phyloP scores from a whole-genome alignment of 345 rosid genomes.

The Carallia brachiata region DNA sequence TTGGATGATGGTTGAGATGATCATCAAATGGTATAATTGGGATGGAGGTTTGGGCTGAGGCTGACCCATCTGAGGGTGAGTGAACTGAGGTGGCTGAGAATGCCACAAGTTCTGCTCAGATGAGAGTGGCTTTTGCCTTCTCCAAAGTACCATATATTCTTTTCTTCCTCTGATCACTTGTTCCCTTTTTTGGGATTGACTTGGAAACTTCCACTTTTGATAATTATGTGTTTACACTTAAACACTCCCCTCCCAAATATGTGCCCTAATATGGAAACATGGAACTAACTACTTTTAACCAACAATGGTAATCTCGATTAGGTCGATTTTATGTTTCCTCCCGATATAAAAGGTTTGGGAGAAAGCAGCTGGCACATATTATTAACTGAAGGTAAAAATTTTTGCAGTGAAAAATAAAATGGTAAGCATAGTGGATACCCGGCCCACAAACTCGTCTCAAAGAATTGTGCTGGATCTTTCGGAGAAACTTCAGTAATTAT shows the following conservation, averaged over 20 bases:
- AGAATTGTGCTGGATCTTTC: neutral
- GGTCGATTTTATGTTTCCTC: neutral
- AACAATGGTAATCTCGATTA: neutral
- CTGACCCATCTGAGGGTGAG: slow-evolving; percentile 36
- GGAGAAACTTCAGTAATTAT: no score
- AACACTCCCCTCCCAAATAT: neutral
- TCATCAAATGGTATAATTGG: slow-evolving; percentile 28
- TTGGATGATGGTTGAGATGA: slow-evolving; percentile 24
- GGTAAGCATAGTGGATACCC: no score
- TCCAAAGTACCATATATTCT: neutral
- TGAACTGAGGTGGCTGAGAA: slow-evolving; percentile 28
- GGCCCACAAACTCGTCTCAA: neutral
- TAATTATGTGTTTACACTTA: neutral
- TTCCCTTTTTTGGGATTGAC: slow-evolving; percentile 6
- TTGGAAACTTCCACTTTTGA: slow-evolving; percentile 16
- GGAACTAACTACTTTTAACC: slow-evolving; percentile 1
- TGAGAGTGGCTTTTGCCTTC: slow-evolving; percentile 19
- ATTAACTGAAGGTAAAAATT: no score
- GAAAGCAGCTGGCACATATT: no score
- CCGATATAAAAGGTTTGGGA: no score
- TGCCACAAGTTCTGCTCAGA: slow-evolving; percentile 43
- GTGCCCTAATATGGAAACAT: neutral
- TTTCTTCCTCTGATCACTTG: slow-evolving; percentile 15
- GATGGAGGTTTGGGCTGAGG: neutral
- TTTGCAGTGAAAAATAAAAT: no score